A percentile compares a stretch with the other conserved stretches of the same genome.
Evolutionary conservation across 2,329 filamentous ascomycete genomes (phyloP).

Genomic region (Trichoderma sp.): DNA sequence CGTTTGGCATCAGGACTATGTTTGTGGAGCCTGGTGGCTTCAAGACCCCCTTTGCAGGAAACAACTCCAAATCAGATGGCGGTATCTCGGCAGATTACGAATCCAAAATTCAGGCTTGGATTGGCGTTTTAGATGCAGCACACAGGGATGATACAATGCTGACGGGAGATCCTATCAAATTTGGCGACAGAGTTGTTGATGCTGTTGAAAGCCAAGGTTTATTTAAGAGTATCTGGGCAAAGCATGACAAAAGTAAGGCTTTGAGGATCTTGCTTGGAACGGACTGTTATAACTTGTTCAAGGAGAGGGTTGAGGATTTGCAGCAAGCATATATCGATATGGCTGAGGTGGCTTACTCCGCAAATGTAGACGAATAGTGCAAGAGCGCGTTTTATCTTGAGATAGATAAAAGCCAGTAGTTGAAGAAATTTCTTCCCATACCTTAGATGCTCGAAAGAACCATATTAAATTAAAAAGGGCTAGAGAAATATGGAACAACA

Average conservation of each 20-base stretch:
- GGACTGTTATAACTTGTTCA: constrained; percentile 8
- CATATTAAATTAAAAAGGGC: not conserved
- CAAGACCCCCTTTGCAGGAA: constrained; percentile 42
- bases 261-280: constrained; percentile 8
- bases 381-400: not conserved
- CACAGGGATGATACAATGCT: not conserved
- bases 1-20: constrained; percentile 49
- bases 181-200: constrained; percentile 15
- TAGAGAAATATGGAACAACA: not conserved
- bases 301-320: not conserved
- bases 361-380: not conserved
- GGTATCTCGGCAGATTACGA: constrained; percentile 18
- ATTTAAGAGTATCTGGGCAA: constrained; percentile 1
- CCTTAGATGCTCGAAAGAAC: not conserved
- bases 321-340: not conserved
- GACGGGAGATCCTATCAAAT: constrained; percentile 9
- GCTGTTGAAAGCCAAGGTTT: constrained; percentile 13
- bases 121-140: not conserved
- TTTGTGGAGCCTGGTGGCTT: constrained; percentile 56
- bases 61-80: constrained; percentile 13
- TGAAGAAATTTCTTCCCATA: not conserved
- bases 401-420: not conserved
- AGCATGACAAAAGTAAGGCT: constrained; percentile 10
- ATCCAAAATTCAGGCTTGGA: constrained; percentile 10
- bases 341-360: constrained; percentile 6